Evolutionary conservation across 192 early-diverging fungal species (phyloP).

Genomic region (Pilaira anomala): DNA sequence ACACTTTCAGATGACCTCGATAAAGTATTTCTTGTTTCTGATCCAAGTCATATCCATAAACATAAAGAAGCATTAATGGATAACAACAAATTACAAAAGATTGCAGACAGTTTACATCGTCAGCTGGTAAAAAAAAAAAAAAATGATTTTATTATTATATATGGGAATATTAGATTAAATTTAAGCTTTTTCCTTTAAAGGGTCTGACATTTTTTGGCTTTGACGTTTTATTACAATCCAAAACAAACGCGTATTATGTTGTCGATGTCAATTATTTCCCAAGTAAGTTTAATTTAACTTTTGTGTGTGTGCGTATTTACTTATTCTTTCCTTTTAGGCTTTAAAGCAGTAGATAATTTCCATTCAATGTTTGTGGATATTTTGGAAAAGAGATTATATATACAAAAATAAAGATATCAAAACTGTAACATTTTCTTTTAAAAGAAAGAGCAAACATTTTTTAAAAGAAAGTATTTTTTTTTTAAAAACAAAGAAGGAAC

Average conservation of each 20-base stretch:
- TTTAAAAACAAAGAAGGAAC: not conserved
- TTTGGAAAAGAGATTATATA: constrained; percentile 16
- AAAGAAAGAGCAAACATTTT: too few relatives aligned
- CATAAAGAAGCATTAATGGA: constrained; percentile 25
- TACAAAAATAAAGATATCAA: too few relatives aligned
- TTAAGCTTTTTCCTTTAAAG: constrained; percentile 9
- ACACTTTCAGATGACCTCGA: not conserved
- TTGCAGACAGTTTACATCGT: constrained; percentile 22
- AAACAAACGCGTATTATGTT: constrained; percentile 27
- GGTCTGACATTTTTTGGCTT: constrained; percentile 41
- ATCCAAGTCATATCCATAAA: constrained; percentile 4
- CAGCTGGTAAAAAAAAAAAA: constrained; percentile 34
- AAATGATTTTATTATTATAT: not conserved
- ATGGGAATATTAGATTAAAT: not conserved
- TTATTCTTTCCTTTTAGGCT: constrained; percentile 8
- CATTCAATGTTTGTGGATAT: constrained; percentile 19
- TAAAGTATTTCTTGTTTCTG: not conserved
- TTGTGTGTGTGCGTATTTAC: not conserved
- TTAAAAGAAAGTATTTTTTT: too few relatives aligned
- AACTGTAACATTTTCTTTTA: too few relatives aligned
- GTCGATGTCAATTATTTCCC: constrained; percentile 43
- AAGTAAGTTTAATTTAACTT: constrained; percentile 24
- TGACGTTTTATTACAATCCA: constrained; percentile 33
- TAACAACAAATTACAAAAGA: constrained; percentile 21
- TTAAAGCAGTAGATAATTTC: constrained; percentile 19